Percentiles rank a stretch among this genome's conserved stretches.
These are phyloP conservation scores for Strombidium stylifer DNA, from an alignment of 73 alveolate genomes.

Conservation along the genomic window DNA sequence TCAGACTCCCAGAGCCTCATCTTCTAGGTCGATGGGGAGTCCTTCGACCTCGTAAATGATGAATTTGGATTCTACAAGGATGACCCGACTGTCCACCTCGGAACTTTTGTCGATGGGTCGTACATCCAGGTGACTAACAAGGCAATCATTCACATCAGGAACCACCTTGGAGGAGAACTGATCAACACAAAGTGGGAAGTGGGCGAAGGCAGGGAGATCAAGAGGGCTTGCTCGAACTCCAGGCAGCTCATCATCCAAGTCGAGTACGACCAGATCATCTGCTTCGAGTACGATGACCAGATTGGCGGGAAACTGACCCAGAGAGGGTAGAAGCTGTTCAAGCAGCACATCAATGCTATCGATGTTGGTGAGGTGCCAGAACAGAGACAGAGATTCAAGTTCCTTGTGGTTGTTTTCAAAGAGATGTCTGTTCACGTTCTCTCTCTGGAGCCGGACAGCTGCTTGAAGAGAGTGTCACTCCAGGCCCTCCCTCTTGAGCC, in stretches of 20 bases:
- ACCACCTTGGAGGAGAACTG: too few relatives aligned
- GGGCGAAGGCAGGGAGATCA: conserved; percentile 68
- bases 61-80: conserved; percentile 74
- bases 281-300: conserved; percentile 95
- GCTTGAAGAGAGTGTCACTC: conserved; percentile 83
- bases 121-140: conserved; percentile 72
- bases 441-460: conserved; percentile 97
- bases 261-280: conserved; percentile 95
- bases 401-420: conserved; percentile 91
- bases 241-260: conserved; percentile 94
- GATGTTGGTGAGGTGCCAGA: conserved; percentile 95
- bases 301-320: conserved; percentile 70
- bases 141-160: conserved; percentile 78
- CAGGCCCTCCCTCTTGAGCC: conserved; percentile 92
- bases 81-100: conserved; percentile 61
- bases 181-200: conserved; percentile 71
- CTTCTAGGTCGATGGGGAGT: conserved; percentile 85
- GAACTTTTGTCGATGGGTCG: conserved; percentile 66
- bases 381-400: conserved; percentile 89
- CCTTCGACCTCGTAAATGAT: conserved; percentile 76
- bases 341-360: conserved; percentile 82
- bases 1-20: conserved; percentile 88
- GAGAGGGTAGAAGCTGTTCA: conserved; percentile 80
- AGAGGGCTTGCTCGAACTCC: conserved; percentile 80
- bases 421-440: conserved; percentile 97